Evolutionary conservation across 169 alveolate species (phyloP), one percentile per base, ranked within the genome.

Genomic region (Eimeria sp.): DNA sequence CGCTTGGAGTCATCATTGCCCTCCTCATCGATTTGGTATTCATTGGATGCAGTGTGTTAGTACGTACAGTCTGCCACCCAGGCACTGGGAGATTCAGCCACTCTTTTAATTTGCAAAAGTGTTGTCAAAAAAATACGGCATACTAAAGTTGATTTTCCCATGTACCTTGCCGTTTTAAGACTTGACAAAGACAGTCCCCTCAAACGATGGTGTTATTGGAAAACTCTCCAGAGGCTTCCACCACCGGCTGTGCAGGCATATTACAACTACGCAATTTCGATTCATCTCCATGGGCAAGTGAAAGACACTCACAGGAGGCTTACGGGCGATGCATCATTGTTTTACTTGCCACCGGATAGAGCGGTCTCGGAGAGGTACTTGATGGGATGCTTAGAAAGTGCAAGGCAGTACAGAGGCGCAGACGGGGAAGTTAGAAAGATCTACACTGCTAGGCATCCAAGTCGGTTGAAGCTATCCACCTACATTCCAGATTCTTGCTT

Each of bases 291-390:
- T 40, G 96, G 96, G 51, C 93, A 89, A 14, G 94, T 94, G 76
- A 57, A 72, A 61, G 96, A 94, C 83, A 94, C 94, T 16, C 96
- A 94, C 67, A 88, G 96, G 65, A 45, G 96, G n/a, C 89, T 94
- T 11, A 83, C 96, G 10, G 96, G 94, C 27, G 94, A 94, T 51
- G 96, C 73, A 51, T 78, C 89, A 7, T 78, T 82, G 72, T 94
- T 83, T 65, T 63, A 27, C 80, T 58, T 94, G 54, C 96, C 96
- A 10, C 88, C 84, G 61, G 96, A 94, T 73, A 34, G 51, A 10
- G 94, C 83, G 76, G 94, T 94, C 7, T 94, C 96, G 61, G 70
- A 63, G 67, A n/a, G 96, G 34, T 94, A 94, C 87, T 89, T 94
- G 80, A 65, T 61, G 63, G 75, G 94, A 70, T 75, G 90, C 67